phyloP scores from a whole-genome alignment of 2,329 filamentous ascomycete genomes.

The Colletotrichum incanum region DNA sequence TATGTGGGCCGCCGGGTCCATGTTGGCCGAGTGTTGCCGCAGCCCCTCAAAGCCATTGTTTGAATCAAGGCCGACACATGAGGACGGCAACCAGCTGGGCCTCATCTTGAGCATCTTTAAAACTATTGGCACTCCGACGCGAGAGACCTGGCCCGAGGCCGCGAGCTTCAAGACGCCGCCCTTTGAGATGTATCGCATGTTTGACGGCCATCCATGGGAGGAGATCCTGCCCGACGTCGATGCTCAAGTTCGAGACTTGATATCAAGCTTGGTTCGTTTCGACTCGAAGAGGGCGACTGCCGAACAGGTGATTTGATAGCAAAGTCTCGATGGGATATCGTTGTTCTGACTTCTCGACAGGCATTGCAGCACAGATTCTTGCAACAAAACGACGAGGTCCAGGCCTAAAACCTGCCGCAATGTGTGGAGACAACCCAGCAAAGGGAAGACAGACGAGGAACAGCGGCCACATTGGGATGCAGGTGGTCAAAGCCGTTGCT shows the following conservation, averaged over 20 bases:
- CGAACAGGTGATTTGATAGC: slow-evolving; percentile 53
- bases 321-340: neutral
- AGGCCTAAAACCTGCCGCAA: neutral
- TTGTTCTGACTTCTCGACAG: slow-evolving; percentile 26
- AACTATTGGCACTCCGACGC: slow-evolving; percentile 88
- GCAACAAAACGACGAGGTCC: neutral
- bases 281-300: slow-evolving; percentile 80
- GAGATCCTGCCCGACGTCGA: slow-evolving; percentile 76
- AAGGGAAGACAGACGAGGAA: neutral
- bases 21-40: slow-evolving; percentile 82
- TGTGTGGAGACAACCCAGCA: neutral
- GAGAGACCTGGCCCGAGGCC: slow-evolving; percentile 88
- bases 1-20: slow-evolving; percentile 90
- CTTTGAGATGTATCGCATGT: slow-evolving; percentile 90
- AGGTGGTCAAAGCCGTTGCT: neutral
- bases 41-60: slow-evolving; percentile 78
- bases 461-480: neutral
- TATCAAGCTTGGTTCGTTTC: slow-evolving; percentile 79
- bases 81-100: slow-evolving; percentile 92
- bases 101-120: slow-evolving; percentile 94
- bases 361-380: slow-evolving; percentile 37
- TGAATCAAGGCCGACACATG: slow-evolving; percentile 79
- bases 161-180: slow-evolving; percentile 78
- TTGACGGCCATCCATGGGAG: slow-evolving; percentile 78
- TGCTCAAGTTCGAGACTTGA: slow-evolving; percentile 73